Conservation (phyloP, 108 stramenopile genomes). For the Mediolabrus comicus region DNA sequence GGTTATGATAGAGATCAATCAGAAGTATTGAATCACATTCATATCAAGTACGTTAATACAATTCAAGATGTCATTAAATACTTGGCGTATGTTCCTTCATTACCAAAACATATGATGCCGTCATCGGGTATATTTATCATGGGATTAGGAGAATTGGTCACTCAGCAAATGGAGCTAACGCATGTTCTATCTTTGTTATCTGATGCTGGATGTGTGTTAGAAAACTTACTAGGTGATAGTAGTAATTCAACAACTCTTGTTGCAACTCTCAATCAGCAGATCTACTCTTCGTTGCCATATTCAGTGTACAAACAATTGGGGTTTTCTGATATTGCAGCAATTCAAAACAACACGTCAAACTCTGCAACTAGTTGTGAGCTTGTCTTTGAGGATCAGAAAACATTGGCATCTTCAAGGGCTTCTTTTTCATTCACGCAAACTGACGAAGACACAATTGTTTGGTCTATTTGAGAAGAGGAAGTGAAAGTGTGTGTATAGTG, state of each 20-base stretch:
- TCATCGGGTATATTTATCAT: slow-evolving; percentile 18
- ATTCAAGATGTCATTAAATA: slow-evolving; percentile 22
- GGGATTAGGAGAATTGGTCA: slow-evolving; percentile 17
- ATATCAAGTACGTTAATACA: slow-evolving; percentile 29
- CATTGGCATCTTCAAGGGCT: background rate
- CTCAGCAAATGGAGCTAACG: slow-evolving; percentile 20
- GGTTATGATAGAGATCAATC: slow-evolving; percentile 1
- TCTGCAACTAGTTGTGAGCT: background rate
- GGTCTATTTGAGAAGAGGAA: background rate
- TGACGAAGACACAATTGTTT: background rate
- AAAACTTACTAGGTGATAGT: background rate
- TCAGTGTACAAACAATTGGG: background rate
- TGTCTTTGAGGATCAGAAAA: background rate
- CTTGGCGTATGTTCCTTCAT: slow-evolving; percentile 29
- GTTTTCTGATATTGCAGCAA: background rate
- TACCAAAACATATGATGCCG: slow-evolving; percentile 23
- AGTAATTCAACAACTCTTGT: background rate
- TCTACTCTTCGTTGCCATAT: background rate
- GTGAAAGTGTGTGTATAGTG: no score
- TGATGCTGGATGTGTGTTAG: background rate
- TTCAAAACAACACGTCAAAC: background rate
- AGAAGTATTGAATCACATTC: slow-evolving; percentile 15
- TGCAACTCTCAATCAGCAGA: slow-evolving; percentile 1
- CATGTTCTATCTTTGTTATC: background rate
- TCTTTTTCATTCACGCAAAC: background rate